Conservation (phyloP, 169 alveolate species). For the Plasmodium reichenowi region DNA sequence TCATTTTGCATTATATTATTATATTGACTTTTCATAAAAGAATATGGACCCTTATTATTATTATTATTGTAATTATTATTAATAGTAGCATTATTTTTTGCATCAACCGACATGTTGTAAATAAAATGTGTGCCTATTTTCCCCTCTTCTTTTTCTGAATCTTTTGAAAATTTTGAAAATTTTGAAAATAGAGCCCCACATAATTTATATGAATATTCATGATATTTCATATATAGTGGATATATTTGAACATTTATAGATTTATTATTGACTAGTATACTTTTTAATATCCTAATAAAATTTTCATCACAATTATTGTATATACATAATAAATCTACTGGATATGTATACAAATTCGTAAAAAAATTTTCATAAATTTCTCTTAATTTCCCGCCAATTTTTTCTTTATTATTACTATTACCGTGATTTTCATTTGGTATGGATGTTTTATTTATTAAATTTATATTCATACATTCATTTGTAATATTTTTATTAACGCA, state of each 20-base stretch:
- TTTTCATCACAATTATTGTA: not conserved
- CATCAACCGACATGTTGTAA: not conserved
- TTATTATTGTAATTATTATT: not conserved
- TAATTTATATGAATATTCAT: slow-evolving; percentile 28
- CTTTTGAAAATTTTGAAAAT: too few relatives aligned
- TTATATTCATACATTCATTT: not conserved
- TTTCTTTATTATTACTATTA: not conserved
- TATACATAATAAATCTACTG: slow-evolving; percentile 38
- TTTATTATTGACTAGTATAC: slow-evolving; percentile 8
- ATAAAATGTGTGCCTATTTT: too few relatives aligned
- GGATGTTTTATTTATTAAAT: not conserved
- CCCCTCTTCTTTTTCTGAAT: not conserved
- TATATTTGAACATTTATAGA: slow-evolving; percentile 18
- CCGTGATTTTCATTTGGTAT: not conserved
- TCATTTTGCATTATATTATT: not conserved
- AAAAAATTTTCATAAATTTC: slow-evolving; percentile 35
- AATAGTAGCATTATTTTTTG: not conserved
- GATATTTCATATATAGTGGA: slow-evolving; percentile 19
- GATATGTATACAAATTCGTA: slow-evolving; percentile 37
- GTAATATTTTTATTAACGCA: not conserved
- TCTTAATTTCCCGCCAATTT: slow-evolving; percentile 6
- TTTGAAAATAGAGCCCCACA: not conserved
- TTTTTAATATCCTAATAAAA: slow-evolving; percentile 16
- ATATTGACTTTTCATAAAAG: too few relatives aligned
- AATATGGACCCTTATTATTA: not conserved